Evolutionary conservation across 495 filamentous ascomycete species (phyloP), one percentile per base, ranked within the genome.

Genomic region (Lasiosphaeriaceae sp.): DNA sequence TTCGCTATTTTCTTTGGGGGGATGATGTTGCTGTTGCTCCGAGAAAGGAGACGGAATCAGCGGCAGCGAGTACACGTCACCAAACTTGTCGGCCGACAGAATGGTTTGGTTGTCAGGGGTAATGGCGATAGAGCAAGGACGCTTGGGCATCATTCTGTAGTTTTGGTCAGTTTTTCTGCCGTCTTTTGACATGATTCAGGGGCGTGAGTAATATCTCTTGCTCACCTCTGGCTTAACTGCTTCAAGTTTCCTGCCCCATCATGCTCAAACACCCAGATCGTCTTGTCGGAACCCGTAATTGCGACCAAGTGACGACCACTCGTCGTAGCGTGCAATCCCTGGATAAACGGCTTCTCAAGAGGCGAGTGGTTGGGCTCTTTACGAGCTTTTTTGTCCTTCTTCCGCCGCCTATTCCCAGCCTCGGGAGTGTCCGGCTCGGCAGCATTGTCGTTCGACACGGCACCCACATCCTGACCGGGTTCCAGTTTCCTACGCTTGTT

Each of bases 41-140:
- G 55, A 46, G 43, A 50, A 51, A 37, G 65, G 41, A 3, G 68
- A 48, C n/a, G 77, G 78, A 49, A 92, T 67, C 2, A 97, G 72
- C 3, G 94, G 92, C n/a, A 98, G 69, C 6, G 87, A 79, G 70
- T 94, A 97, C 56, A 96, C 93, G 72, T 98, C 94, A 31, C 94
- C 94, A 65, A 96, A 96, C 67, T 97, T 98, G 72, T 98, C 95
- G 31, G 83, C 91, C 54, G 79, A 84, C 24, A 97, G 71, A 56
- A 97, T 89, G 2, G 80, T 89, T 2, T 72, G 73, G 43, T 84
- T 80, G 67, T 91, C 83, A 21, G 78, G 63, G 1, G 88, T 85
- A 47, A 97, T 71, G 47, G 80, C 73, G 54, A 98, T 69, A 47
- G 88, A 82, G 66, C 84, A 90, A 26, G 89, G 90, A 43, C 92